Evolutionary conservation across 2,329 filamentous ascomycete species (phyloP), one percentile per base, ranked within the genome.

Genomic region (Zalaria obscura): DNA sequence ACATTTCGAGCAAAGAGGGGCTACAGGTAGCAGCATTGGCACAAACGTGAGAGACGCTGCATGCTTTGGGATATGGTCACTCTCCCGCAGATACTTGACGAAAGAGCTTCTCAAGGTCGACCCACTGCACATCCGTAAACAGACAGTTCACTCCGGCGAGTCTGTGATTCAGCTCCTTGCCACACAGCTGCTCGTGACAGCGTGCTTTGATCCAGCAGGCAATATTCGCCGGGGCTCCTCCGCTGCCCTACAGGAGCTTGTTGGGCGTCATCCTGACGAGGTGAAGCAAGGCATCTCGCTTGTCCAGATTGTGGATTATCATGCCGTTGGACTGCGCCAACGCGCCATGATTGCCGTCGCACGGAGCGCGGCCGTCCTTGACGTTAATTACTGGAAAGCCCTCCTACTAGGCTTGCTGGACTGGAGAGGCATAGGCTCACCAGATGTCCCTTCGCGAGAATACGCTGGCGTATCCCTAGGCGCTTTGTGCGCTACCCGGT

Each of bases 191-290:
- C 75, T 93, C 1, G 76, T 83, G 8, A 77, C 85, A 2, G 87
- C 85, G 4, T 91, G 81, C 47, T 69, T 95, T 5, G 91, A 98
- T 55, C 80, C 89, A 1, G 80, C 85, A 7, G 91, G 91, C 3
- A 98, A 98, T 51, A 94, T 98, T 51, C 75, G 91, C 40, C 76
- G 91, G 49, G 91, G 89, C 3, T 81, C 89, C 27, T 96, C 91
- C 26, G 91, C 91, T 35, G 91, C 91, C 2, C 65, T 98, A 32
- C 91, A 98, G 56, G 91, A 98, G 57, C 70, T 98, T 9, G 82
- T 96, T 45, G 91, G 91, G 7, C 78, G 91, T 6, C 89, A 98
- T 61, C 89, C 91, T 0, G 80, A 95, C 52, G 87, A 75, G 0
- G 76, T 96, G 29, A 67, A 73, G 10, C 69, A 87, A 52, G 91